Evolutionary conservation across 1,284 basidiomycete species (phyloP).

Genomic region (Cutaneotrichosporon curvatum): DNA sequence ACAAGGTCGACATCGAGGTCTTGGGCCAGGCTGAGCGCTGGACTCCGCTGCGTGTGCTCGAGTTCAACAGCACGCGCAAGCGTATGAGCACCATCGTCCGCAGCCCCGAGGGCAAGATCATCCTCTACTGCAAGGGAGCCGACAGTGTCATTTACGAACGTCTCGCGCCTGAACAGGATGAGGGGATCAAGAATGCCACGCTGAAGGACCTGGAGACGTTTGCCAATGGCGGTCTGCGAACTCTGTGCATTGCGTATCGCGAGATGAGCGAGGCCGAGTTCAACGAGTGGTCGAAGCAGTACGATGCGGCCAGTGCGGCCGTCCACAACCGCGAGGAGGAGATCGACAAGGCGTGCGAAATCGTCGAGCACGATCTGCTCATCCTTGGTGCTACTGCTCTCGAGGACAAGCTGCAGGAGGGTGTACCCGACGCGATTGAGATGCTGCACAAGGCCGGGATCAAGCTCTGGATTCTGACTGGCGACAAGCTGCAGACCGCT

Average conservation of each 20-base stretch:
- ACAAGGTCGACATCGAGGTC: constrained; percentile 78
- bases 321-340: constrained; percentile 77
- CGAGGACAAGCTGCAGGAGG: constrained; percentile 94
- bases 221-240: constrained; percentile 85
- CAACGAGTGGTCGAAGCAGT: constrained; percentile 66
- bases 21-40: constrained; percentile 81
- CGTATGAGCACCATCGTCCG: constrained; percentile 87
- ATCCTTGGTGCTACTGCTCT: constrained; percentile 91
- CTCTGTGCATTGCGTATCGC: constrained; percentile 81
- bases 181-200: constrained; percentile 66
- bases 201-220: constrained; percentile 83
- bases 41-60: constrained; percentile 69
- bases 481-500: constrained; percentile 94
- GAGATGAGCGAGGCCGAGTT: constrained; percentile 78
- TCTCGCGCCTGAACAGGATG: constrained; percentile 66
- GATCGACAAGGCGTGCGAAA: constrained; percentile 77
- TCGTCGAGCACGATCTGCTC: constrained; percentile 70
- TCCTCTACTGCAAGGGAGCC: constrained; percentile 93
- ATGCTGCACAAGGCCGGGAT: constrained; percentile 87
- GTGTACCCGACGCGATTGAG: constrained; percentile 93
- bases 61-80: constrained; percentile 90
- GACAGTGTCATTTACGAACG: constrained; percentile 90
- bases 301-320: constrained; percentile 71
- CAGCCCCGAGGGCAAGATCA: constrained; percentile 68
- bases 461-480: constrained; percentile 74